Evolutionary conservation across 371 early-diverging fungal species (phyloP), one percentile per base, ranked within the genome.

Genomic region (Batrachochytrium dendrobatidis): DNA sequence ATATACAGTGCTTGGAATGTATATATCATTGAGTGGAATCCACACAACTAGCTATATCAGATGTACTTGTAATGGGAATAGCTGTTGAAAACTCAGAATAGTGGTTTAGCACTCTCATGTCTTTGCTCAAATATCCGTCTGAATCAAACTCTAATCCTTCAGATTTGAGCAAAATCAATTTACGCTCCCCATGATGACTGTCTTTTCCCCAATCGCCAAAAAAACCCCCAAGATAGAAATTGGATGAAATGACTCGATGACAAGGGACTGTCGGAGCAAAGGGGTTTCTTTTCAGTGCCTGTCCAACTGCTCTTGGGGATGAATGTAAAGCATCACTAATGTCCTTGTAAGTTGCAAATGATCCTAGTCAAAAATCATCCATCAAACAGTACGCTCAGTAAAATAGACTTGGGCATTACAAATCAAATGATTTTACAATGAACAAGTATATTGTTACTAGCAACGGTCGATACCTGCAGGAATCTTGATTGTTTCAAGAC

Each of bases 241-340:
- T 77, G 0, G 83, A 67, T 4, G 86, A 76, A 60, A 90, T 68
- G 22, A 91, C 86, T 2, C 91, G 80, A 63, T 91, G 90, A 64
- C 91, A 91, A 0, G 91, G 90, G 0, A 91, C 77, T 10, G 76
- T 60, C 20, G 90, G 89, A 18, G 81, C 77, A 61, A 87, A 89
- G 0, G 91, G 90, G 63, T 91, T 91, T 45, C 76, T 64, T 20
- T 76, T 66, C 44, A 91, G 69, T 10, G 90, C 90, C 32, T 85
- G 83, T 0, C 90, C 91, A 0, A 91, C 89, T 0, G 90, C 89
- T 3, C 90, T 72, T 12, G 90, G 87, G 0, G 69, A 65, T 0
- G 83, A 76, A 32, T 72, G 61, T 24, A 91, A 60, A 0, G 82
- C 80, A 49, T 84, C 86, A 2, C 88, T 76, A 15, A 91, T 70